These are phyloP conservation scores for Artemisia tridentata DNA, from an alignment of 129 eudicot genomes.

Conservation along the genomic window DNA sequence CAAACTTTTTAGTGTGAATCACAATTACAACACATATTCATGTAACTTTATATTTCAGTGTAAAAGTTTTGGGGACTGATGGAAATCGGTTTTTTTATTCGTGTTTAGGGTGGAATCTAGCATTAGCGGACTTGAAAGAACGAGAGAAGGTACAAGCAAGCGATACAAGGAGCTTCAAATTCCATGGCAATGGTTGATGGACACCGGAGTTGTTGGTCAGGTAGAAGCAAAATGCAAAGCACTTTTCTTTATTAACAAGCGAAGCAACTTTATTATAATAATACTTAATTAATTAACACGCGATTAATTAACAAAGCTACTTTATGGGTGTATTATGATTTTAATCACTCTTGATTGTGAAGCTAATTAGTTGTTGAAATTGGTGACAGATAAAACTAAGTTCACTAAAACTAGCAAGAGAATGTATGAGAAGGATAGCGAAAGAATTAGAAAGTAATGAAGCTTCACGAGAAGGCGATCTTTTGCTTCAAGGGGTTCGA, in stretches of 20 bases:
- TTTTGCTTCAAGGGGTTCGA: conserved; percentile 54
- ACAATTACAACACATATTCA: too few species aligned
- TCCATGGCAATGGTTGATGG: conserved; percentile 88
- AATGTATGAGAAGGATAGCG: conserved; percentile 61
- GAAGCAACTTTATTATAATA: conserved; percentile 6
- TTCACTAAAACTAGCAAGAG: conserved; percentile 64
- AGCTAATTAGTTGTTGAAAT: neutral
- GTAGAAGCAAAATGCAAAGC: conserved; percentile 34
- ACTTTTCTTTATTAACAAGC: conserved; percentile 26
- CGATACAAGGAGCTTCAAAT: conserved; percentile 70
- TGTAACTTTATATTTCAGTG: too few species aligned
- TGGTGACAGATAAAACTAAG: conserved; percentile 61
- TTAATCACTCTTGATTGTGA: conserved; percentile 10
- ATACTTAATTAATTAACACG: conserved; percentile 4
- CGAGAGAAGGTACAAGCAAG: conserved; percentile 67
- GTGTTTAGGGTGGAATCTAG: conserved; percentile 60
- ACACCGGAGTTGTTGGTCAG: conserved; percentile 69
- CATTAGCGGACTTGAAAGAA: conserved; percentile 55
- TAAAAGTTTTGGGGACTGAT: neutral
- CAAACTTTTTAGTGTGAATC: too few species aligned
- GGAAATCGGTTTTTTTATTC: neutral
- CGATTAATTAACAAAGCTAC: neutral
- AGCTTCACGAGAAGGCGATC: conserved; percentile 51
- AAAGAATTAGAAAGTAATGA: conserved; percentile 53
- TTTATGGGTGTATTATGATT: neutral